Percentiles rank a stretch among this genome's conserved stretches.
Conservation (phyloP, 768 basidiomycete genomes). For the Pleurotus salmoneostramineus region DNA sequence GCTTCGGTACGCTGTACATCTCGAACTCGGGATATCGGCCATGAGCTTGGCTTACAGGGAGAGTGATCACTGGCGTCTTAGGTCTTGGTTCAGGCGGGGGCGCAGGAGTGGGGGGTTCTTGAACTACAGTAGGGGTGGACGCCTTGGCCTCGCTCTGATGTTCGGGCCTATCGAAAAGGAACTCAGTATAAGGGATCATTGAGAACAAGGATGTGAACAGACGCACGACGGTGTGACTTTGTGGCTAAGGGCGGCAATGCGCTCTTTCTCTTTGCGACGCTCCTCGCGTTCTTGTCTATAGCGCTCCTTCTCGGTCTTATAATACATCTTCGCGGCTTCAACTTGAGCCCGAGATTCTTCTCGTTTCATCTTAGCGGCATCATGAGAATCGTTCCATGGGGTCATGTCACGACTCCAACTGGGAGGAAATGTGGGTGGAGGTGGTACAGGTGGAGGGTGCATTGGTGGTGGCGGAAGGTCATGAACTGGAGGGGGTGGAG, state of each 20-base stretch:
- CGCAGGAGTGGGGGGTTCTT: not conserved
- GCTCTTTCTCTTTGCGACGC: conserved; percentile 34
- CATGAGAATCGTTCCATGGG: conserved; percentile 7
- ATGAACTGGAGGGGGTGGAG: conserved; percentile 12
- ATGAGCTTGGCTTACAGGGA: conserved; percentile 60
- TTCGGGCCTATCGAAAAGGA: not conserved
- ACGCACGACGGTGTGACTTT: not conserved
- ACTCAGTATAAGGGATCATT: no score
- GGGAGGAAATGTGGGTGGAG: conserved; percentile 6
- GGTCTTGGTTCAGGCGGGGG: conserved; percentile 10
- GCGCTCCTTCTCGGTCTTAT: conserved; percentile 67
- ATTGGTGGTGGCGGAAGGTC: conserved; percentile 9
- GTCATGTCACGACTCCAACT: conserved; percentile 8
- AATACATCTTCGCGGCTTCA: conserved; percentile 61
- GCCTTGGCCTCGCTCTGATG: not conserved
- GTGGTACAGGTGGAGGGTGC: not conserved
- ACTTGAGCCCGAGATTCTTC: conserved; percentile 44
- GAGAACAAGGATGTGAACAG: no score
- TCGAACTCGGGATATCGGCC: conserved; percentile 61
- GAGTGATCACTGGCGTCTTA: conserved; percentile 19
- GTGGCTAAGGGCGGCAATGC: not conserved
- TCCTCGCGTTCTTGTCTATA: conserved; percentile 59
- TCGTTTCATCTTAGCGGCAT: conserved; percentile 19
- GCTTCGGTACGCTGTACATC: conserved; percentile 53
- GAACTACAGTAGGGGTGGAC: no score